Evolutionary conservation across 2,329 filamentous ascomycete genomes (phyloP), one percentile per base, ranked within the genome.

Genomic region (Xylariaceae sp.): DNA sequence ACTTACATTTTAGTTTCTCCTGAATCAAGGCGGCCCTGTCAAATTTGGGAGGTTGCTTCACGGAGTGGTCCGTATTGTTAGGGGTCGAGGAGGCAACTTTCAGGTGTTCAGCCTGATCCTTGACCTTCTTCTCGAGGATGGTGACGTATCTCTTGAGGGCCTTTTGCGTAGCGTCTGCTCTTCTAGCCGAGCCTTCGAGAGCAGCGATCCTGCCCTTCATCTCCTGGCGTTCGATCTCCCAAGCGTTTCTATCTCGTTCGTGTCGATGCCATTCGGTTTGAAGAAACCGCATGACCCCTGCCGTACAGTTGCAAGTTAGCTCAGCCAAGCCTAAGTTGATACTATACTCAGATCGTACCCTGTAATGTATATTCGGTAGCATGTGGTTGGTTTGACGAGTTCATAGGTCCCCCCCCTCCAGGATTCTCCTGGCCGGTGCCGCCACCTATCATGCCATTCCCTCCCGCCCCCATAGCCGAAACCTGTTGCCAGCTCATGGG

Each of bases 251-350:
- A 72, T 97, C 95, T 76, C 95, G 90, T 77, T 99, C 95, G 75
- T 99, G 93, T 65, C 91, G 89, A 76, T 99, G 95, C 95, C 95
- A 99, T 84, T 99, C 93, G 46, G 95, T 95, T 78, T 99, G 95
- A 40, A 99, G 86, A 74, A 99, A 99, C 75, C 95, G 93, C 95
- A 99, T 99, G 40, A 99, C 95, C 71, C 95, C 91, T 95, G 48
- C 50, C 18, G 23, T 41, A 41, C 32, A 48, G 20, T 32, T 16
- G 16, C 44, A 14, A 29, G 40, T 61, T 52, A 63, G 59, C 40
- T 40, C 41, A 50, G 47, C 20, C 12, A 18, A n/a, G 41, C 2
- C 10, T 37, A 23, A 12, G n/a, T n/a, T n/a, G n/a, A n/a, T n/a
- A 40, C 4, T 19, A 3, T 43, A 20, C 40, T 50, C 20, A 16